Evolutionary conservation across 2,329 filamentous ascomycete genomes (phyloP), one percentile per base, ranked within the genome.

Genomic region (Ophiostoma montium): DNA sequence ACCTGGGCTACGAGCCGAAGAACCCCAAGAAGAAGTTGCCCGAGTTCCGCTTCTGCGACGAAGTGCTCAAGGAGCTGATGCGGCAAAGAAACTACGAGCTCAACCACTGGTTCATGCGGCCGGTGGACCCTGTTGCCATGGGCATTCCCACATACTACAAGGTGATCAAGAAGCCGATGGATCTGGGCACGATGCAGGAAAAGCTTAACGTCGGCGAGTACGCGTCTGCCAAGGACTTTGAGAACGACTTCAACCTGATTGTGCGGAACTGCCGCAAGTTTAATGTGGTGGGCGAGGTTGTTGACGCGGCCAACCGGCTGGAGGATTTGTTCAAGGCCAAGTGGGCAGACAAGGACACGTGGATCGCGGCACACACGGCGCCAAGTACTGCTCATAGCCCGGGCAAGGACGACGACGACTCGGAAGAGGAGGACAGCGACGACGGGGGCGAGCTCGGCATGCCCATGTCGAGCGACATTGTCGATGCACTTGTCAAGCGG

Each of bases 111-210:
- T 98, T 98, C 68, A 69, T 86, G 58, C 68, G 76, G 8, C 85
- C 92, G 0, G 92, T 98, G 18, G 92, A 98, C 61, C 88, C 92
- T 0, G 89, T 96, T 33, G 90, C 89, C 0, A 70, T 96, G 48
- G 88, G 90, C 62, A 95, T 96, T 52, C 92, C 92, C 1, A 82
- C 84, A 21, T 98, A 98, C 62, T 86, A 92, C 63, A 87, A 84
- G 59, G 72, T 96, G 53, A 88, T 98, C 67, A 96, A 95, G 71
- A 87, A 89, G 62, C 92, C 92, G 0, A 98, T 96, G 90, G 90
- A 98, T 63, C 71, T 95, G 46, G 72, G 75, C 15, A 95, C 86
- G n/a, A 84, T 95, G 60, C 72, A 76, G 33, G 72, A 74, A 38
- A 94, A 94, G 65, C 72, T 95, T 36, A 78, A 82, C 57, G 71